phyloP scores from a whole-genome alignment of 345 rosid genomes.

The Populus deltoides region DNA sequence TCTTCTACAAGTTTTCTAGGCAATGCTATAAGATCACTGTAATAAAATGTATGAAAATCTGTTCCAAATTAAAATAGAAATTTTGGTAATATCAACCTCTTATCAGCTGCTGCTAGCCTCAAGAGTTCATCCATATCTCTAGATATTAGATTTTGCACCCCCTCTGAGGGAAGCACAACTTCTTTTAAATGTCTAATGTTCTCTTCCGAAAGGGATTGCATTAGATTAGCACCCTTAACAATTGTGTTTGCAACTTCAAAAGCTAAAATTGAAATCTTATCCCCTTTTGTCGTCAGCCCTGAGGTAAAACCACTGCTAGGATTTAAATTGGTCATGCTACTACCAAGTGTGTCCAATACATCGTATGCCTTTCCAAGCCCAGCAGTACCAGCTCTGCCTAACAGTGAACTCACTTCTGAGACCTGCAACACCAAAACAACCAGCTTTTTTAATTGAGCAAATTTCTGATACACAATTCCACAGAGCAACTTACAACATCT shows the following conservation, averaged over 20 bases:
- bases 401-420: slow-evolving; percentile 75
- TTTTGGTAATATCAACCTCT: slow-evolving; percentile 51
- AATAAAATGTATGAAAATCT: neutral
- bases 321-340: slow-evolving; percentile 87
- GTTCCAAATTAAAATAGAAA: neutral
- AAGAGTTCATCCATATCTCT: slow-evolving; percentile 77
- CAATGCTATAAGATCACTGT: neutral
- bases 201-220: slow-evolving; percentile 80
- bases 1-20: neutral
- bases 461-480: neutral
- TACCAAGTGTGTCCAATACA: slow-evolving; percentile 88
- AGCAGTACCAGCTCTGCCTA: slow-evolving; percentile 87
- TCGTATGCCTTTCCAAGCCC: slow-evolving; percentile 90
- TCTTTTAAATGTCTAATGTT: slow-evolving; percentile 72
- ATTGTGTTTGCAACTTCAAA: slow-evolving; percentile 96
- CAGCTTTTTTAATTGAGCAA: neutral
- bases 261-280: slow-evolving; percentile 71
- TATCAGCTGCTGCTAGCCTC: slow-evolving; percentile 82
- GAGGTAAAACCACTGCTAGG: slow-evolving; percentile 67
- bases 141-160: slow-evolving; percentile 78
- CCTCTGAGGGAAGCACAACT: slow-evolving; percentile 80
- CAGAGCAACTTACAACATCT: neutral
- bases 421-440: slow-evolving; percentile 49
- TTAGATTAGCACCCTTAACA: slow-evolving; percentile 87
- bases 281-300: slow-evolving; percentile 74